phyloP scores from a whole-genome alignment of 1,284 basidiomycete genomes.

The Cryptococcus sp. region DNA sequence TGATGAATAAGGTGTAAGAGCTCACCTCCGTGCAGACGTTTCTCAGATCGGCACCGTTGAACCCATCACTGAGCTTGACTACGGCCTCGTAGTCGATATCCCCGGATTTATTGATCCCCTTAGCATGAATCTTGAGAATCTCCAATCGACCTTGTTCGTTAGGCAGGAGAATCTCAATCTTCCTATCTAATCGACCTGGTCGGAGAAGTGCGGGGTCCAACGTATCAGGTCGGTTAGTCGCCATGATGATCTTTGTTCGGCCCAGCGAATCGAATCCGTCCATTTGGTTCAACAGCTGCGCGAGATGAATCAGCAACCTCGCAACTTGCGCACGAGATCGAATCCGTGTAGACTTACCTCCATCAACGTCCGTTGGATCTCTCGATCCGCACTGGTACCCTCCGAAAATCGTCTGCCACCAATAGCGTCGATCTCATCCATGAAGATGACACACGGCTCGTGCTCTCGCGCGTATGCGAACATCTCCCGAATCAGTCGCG shows the following conservation, averaged over 20 bases:
- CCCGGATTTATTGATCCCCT: conserved; percentile 89
- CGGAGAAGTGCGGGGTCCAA: conserved; percentile 95
- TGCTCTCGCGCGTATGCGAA: conserved; percentile 97
- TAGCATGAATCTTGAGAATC: conserved; percentile 96
- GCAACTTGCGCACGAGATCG: background rate
- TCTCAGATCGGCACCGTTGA: conserved; percentile 93
- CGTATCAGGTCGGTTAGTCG: conserved; percentile 94
- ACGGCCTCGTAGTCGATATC: conserved; percentile 97
- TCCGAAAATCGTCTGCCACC: conserved; percentile 96
- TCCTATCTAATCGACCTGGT: conserved; percentile 93
- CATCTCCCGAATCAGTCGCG: conserved; percentile 94
- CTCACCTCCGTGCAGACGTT: conserved; percentile 87
- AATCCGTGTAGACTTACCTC: conserved; percentile 65
- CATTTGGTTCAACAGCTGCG: conserved; percentile 94
- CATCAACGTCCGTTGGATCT: conserved; percentile 98
- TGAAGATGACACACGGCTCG: conserved; percentile 78
- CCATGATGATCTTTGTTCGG: conserved; percentile 97
- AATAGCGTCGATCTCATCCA: conserved; percentile 94
- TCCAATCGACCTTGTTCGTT: conserved; percentile 94
- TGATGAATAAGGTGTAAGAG: background rate
- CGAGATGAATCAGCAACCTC: background rate
- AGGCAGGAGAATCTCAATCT: conserved; percentile 97
- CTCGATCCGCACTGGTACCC: conserved; percentile 95
- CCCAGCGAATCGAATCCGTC: conserved; percentile 98
- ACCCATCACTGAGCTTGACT: conserved; percentile 91